Evolutionary conservation across 2,329 filamentous ascomycete species (phyloP), one percentile per base, ranked within the genome.

Genomic region (Ophiosphaerella herpotricha): DNA sequence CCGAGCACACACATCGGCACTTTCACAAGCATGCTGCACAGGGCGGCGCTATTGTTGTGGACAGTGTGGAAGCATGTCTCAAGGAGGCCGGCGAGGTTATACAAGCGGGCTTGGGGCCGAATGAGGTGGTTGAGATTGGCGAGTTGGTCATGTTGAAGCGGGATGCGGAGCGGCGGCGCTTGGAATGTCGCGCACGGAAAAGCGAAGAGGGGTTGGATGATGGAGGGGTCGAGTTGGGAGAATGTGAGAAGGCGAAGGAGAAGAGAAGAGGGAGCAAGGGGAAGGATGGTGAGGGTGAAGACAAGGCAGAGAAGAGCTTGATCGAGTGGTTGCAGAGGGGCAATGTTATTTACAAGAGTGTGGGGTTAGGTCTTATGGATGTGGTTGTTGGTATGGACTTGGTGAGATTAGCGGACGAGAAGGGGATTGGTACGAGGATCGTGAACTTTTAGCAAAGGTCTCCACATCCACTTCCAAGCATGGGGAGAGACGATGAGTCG

Each of bases 51-150:
- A 73, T 87, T 1, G 75, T 86, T 4, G 83, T 85, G 2, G 82
- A 86, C 66, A 92, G 88, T 8, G 78, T 96, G 0, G 86, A 90
- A 24, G 89, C 89, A 0, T 91, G 88, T 39, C 71, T 96, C 37
- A 86, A 86, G 61, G 90, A 96, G 68, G 89, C 92, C 0, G 93
- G 93, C 0, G 93, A 97, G 76, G 79, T 97, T 40, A 87, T 95
- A 8, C 84, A 90, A 58, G 90, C 90, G 0, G 86, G 85, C 0
- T 77, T 97, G 24, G 79, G 80, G 18, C 85, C 89, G 0, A 81
- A 85, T 39, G 87, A 95, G 61, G 81, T 97, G 3, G 89, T 96
- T 0, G 93, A 97, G 71, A 77, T 97, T 1, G 93, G 92, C 3
- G 92, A 97, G 68, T 77, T 97, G 40, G 74, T 87, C 52, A 86